Evolutionary conservation across 2,329 filamentous ascomycete species (phyloP).

Genomic region (Aspergillus latus): DNA sequence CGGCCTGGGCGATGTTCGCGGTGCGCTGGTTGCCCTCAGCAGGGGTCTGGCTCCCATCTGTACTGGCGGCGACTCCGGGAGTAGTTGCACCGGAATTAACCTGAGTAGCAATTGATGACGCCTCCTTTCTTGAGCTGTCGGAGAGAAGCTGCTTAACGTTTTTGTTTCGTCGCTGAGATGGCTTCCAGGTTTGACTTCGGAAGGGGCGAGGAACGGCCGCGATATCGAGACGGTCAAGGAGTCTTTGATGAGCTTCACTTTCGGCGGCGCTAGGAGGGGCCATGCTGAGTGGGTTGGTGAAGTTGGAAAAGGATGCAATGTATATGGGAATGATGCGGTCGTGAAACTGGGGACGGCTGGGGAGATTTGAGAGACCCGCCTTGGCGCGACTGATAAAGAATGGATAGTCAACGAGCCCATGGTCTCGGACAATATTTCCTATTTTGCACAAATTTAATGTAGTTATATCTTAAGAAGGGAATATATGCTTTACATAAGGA

Average conservation of each 20-base stretch:
- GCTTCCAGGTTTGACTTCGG: constrained; percentile 86
- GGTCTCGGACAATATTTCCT: neutral
- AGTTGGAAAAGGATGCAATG: neutral
- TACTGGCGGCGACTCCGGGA: constrained; percentile 48
- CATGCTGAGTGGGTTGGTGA: constrained; percentile 44
- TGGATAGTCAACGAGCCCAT: neutral
- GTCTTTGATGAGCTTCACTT: constrained; percentile 78
- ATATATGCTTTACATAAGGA: no score
- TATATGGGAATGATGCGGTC: neutral
- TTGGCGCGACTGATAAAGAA: neutral
- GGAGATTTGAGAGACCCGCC: neutral
- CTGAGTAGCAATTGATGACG: constrained; percentile 80
- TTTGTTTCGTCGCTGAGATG: constrained; percentile 94
- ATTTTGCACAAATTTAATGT: neutral
- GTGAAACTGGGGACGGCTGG: neutral
- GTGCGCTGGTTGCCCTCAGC: constrained; percentile 44
- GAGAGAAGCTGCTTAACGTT: constrained; percentile 96
- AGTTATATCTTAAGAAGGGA: no score
- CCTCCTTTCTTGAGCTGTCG: constrained; percentile 83
- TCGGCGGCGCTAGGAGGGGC: constrained; percentile 66
- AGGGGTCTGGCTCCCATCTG: constrained; percentile 46
- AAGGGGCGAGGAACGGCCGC: constrained; percentile 83
- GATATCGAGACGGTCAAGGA: constrained; percentile 91
- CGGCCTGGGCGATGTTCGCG: constrained; percentile 82
- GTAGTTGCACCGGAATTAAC: constrained; percentile 79